Evolutionary conservation across 2,329 filamentous ascomycete species (phyloP), one percentile per base, ranked within the genome.

Genomic region (Nigrospora oryzae): DNA sequence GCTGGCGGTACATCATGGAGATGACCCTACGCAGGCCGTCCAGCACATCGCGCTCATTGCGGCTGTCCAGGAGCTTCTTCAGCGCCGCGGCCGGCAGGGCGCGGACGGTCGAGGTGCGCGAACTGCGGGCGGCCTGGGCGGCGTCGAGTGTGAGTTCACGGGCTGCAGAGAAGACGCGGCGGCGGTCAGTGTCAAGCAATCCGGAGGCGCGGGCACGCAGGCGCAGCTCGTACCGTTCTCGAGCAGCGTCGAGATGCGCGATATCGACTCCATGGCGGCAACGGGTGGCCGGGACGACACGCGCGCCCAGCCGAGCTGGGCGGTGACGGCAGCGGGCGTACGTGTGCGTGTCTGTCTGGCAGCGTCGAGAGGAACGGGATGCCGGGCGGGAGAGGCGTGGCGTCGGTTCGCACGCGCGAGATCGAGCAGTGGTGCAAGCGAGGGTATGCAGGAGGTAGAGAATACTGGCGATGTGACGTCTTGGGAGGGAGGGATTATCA

Each of bases 81-180:
- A 97, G 84, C 68, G 96, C 89, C 47, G 78, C 74, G n/a, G 82
- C 77, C 48, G 90, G 84, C 51, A 93, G 69, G 38, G 81, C 79
- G 44, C 80, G 79, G 40, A 34, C 28, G 19, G 79, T 73, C 33
- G 80, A 72, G 54, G 75, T 73, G 48, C 80, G 74, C 49, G 75
- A 73, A 61, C 71, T 77, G 59, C 88, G 80, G 55, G 90, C 89
- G 56, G 89, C 88, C 65, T 90, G 88, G 57, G 93, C 91, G 54
- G 93, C 93, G 77, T 98, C 93, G 68, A 98, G 82, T 46, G 93
- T 98, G 62, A 98, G 83, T 69, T 97, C 93, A 67, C 93, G 86
- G 62, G 93, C 93, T 95, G 69, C 38, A 43, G 42, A 41, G 30
- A 45, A 47, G 38, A 43, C 46, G 46, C 31, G 42, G 19, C 37